phyloP scores from a whole-genome alignment of 1,284 basidiomycete species.

The Apiotrichum gamsii region DNA sequence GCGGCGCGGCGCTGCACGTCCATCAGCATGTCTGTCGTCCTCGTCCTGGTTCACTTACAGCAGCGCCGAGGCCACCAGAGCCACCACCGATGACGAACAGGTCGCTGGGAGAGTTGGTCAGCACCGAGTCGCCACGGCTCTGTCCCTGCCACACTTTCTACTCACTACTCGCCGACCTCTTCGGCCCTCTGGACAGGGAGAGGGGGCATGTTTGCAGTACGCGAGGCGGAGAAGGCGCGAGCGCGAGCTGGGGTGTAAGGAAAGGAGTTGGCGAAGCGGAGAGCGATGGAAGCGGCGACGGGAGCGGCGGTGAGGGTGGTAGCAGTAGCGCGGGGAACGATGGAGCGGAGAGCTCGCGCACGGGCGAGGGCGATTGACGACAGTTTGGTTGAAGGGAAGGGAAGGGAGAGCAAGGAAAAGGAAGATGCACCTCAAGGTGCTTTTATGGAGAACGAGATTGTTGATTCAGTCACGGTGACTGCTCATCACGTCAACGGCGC shows the following conservation, averaged over 20 bases:
- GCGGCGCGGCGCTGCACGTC: slow-evolving; percentile 63
- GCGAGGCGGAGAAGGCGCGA: slow-evolving; percentile 22
- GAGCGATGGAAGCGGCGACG: not conserved
- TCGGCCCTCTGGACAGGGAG: slow-evolving; percentile 35
- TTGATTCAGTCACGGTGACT: no score
- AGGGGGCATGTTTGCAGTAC: slow-evolving; percentile 41
- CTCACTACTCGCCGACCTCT: slow-evolving; percentile 41
- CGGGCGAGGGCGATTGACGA: not conserved
- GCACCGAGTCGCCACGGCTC: not conserved
- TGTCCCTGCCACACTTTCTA: not conserved
- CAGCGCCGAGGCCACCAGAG: slow-evolving; percentile 46
- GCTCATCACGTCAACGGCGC: no score
- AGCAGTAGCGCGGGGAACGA: not conserved
- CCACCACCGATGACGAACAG: slow-evolving; percentile 47
- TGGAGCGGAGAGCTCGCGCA: not conserved
- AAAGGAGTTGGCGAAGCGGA: not conserved
- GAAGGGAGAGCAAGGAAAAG: no score
- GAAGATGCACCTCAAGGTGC: no score
- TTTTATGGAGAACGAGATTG: no score
- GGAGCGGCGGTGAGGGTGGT: not conserved
- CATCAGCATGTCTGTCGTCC: not conserved
- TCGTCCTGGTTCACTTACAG: slow-evolving; percentile 35
- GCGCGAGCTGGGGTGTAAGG: not conserved
- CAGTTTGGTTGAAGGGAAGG: no score
- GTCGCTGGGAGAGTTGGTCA: slow-evolving; percentile 20